Conservation (phyloP, 768 basidiomycete species). For the Suillus alpinus region DNA sequence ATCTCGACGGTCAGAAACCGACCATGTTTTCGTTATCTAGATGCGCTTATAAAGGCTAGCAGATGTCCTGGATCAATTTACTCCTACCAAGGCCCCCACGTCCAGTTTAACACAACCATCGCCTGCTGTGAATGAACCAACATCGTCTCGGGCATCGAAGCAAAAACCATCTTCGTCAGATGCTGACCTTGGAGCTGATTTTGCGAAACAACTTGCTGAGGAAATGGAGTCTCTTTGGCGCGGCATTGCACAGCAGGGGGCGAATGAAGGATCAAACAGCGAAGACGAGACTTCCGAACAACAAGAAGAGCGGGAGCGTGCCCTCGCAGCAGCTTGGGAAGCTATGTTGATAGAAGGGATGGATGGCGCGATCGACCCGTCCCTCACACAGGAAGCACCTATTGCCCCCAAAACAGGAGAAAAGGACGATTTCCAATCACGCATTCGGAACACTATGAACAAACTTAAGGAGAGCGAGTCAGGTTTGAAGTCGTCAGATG, state of each 20-base stretch:
- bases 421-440: conserved; percentile 59
- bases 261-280: conserved; percentile 14
- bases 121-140: conserved; percentile 15
- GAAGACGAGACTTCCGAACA: conserved; percentile 1
- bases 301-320: conserved; percentile 31
- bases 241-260: conserved; percentile 16
- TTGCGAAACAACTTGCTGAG: conserved; percentile 38
- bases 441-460: conserved; percentile 69
- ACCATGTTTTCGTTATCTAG: neutral
- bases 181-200: conserved; percentile 26
- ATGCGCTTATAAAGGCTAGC: conserved; percentile 11
- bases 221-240: conserved; percentile 46
- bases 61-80: conserved; percentile 53
- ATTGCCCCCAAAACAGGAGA: conserved; percentile 8
- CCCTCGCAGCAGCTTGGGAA: conserved; percentile 66
- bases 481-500: conserved; percentile 19
- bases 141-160: conserved; percentile 16
- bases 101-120: conserved; percentile 9
- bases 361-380: conserved; percentile 34
- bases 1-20: conserved; percentile 37
- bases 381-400: conserved; percentile 5
- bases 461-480: conserved; percentile 70
- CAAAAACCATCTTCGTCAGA: conserved; percentile 3
- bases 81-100: conserved; percentile 15
- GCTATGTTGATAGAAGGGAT: conserved; percentile 65